phyloP scores from a whole-genome alignment of 192 early-diverging fungal species.

The Coemansia sp. region DNA sequence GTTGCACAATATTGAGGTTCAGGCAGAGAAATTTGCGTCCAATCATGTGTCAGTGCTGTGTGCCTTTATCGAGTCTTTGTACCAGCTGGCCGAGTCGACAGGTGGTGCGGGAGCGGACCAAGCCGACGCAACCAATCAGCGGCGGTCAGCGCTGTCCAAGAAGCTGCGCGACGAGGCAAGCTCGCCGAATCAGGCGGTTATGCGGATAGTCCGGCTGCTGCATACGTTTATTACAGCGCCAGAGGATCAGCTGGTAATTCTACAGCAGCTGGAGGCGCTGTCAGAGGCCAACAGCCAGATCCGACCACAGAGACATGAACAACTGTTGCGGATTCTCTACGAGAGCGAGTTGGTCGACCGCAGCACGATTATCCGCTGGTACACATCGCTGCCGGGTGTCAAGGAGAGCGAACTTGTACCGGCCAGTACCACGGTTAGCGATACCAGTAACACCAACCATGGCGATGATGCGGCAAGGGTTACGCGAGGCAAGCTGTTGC shows the following conservation, averaged over 20 bases:
- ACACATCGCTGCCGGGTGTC: conserved; percentile 7
- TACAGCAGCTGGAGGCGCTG: conserved; percentile 46
- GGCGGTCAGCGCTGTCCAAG: conserved; percentile 44
- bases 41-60: conserved; percentile 41
- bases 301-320: conserved; percentile 23
- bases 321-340: conserved; percentile 43
- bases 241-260: conserved; percentile 41
- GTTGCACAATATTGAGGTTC: conserved; percentile 44
- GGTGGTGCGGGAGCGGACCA: not conserved
- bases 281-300: conserved; percentile 35
- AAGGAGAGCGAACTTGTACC: not conserved
- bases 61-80: conserved; percentile 50
- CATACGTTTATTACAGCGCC: conserved; percentile 39
- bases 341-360: conserved; percentile 47
- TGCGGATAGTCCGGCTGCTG: conserved; percentile 39
- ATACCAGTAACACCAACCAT: not conserved
- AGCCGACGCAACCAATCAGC: not conserved
- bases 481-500: conserved; percentile 34
- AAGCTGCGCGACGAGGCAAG: conserved; percentile 21
- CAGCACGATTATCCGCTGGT: conserved; percentile 35
- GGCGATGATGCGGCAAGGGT: not conserved
- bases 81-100: conserved; percentile 29
- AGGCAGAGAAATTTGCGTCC: conserved; percentile 38
- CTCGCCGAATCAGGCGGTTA: conserved; percentile 24
- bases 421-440: not conserved